phyloP scores from a whole-genome alignment of 1,284 basidiomycete species.

The Pterulicium gracile region DNA sequence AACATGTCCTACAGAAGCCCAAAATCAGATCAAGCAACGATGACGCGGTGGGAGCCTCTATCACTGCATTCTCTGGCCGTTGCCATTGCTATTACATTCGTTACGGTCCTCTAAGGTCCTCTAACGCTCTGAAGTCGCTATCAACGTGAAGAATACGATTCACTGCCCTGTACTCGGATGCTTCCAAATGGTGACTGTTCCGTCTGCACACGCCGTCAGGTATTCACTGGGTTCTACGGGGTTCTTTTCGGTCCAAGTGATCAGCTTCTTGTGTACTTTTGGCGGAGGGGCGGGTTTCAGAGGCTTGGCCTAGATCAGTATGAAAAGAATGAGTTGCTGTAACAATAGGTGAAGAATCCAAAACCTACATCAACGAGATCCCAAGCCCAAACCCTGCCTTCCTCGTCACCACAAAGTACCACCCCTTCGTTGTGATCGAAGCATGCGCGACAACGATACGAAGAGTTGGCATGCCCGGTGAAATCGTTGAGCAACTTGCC shows the following conservation, averaged over 20 bases:
- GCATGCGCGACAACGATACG: constrained; percentile 74
- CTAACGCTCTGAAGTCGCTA: too few relatives aligned
- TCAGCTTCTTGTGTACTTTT: constrained; percentile 70
- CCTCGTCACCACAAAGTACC: constrained; percentile 84
- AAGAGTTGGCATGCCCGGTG: constrained; percentile 61
- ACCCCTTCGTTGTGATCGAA: constrained; percentile 78
- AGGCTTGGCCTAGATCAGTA: constrained; percentile 51
- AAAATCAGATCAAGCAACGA: too few relatives aligned
- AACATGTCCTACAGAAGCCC: too few relatives aligned
- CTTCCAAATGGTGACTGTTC: constrained; percentile 76
- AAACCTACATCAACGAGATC: constrained; percentile 76
- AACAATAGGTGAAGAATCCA: constrained; percentile 5
- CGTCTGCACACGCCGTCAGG: constrained; percentile 82
- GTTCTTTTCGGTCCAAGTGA: constrained; percentile 88
- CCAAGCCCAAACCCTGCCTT: constrained; percentile 85
- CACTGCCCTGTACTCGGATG: too few relatives aligned
- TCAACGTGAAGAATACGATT: too few relatives aligned
- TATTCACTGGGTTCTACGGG: constrained; percentile 75
- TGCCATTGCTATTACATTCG: too few relatives aligned
- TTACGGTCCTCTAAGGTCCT: too few relatives aligned
- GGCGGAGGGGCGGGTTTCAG: constrained; percentile 58
- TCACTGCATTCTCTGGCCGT: too few relatives aligned
- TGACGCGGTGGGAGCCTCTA: too few relatives aligned
- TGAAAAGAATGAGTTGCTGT: constrained; percentile 6
- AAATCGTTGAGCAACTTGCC: constrained; percentile 86